phyloP scores from a whole-genome alignment of 2,329 filamentous ascomycete genomes.

The Colletotrichum plurivorum region DNA sequence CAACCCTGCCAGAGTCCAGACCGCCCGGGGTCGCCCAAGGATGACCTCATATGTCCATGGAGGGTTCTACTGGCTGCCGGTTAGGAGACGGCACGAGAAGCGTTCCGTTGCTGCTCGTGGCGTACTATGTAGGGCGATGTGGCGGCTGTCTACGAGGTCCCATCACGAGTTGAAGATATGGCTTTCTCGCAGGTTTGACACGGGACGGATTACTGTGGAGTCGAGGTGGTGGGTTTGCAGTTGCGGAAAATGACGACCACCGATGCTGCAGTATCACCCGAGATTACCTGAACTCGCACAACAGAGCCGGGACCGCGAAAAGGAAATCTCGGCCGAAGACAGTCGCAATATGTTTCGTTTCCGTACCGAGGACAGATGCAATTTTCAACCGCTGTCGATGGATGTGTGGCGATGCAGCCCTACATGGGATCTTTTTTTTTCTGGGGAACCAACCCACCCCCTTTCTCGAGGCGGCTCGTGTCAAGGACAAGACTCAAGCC shows the following conservation, averaged over 20 bases:
- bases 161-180: background rate
- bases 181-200: background rate
- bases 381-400: slow-evolving; percentile 22
- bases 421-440: slow-evolving; percentile 30
- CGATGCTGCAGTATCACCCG: slow-evolving; percentile 39
- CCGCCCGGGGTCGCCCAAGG: slow-evolving; percentile 3
- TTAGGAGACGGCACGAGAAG: background rate
- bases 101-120: background rate
- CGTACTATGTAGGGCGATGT: background rate
- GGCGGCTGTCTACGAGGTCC: slow-evolving; percentile 9
- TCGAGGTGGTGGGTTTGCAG: background rate
- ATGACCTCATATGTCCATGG: slow-evolving; percentile 21
- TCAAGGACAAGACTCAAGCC: no score
- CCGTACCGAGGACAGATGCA: slow-evolving; percentile 24
- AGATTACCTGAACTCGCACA: slow-evolving; percentile 43
- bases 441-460: no score
- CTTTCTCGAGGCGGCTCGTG: no score
- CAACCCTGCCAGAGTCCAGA: slow-evolving; percentile 26
- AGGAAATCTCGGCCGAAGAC: slow-evolving; percentile 29
- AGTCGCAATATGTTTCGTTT: slow-evolving; percentile 21
- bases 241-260: slow-evolving; percentile 21
- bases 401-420: slow-evolving; percentile 45
- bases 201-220: background rate
- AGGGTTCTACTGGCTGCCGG: slow-evolving; percentile 1
- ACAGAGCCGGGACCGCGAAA: slow-evolving; percentile 10